phyloP scores from a whole-genome alignment of 495 filamentous ascomycete species.

The Penicillium arizonense region DNA sequence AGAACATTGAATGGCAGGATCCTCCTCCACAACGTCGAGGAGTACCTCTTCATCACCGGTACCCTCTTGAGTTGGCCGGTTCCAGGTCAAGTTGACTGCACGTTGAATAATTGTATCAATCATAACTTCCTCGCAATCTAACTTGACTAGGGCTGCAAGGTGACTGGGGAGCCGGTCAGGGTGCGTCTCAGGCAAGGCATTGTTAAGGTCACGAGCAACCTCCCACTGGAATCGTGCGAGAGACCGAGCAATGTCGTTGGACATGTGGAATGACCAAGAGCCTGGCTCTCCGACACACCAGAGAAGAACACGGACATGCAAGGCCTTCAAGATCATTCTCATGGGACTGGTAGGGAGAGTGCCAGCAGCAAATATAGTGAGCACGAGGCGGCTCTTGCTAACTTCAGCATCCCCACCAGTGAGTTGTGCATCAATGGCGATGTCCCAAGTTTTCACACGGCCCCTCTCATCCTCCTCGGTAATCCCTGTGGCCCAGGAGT shows the following conservation, averaged over 20 bases:
- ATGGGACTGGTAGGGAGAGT: slow-evolving; percentile 83
- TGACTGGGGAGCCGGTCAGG: slow-evolving; percentile 72
- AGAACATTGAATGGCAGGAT: slow-evolving; percentile 80
- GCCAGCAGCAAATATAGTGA: slow-evolving; percentile 85
- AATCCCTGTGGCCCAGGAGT: slow-evolving; percentile 73
- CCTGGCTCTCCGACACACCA: slow-evolving; percentile 71
- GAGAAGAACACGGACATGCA: slow-evolving; percentile 85
- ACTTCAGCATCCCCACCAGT: slow-evolving; percentile 92
- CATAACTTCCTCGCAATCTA: slow-evolving; percentile 78
- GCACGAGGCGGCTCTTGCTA: slow-evolving; percentile 78
- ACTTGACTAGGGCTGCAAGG: slow-evolving; percentile 67
- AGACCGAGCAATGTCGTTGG: slow-evolving; percentile 63
- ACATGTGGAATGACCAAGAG: slow-evolving; percentile 57
- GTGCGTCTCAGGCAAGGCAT: slow-evolving; percentile 54
- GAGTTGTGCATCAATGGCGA: slow-evolving; percentile 91
- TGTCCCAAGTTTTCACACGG: slow-evolving; percentile 89
- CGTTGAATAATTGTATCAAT: slow-evolving; percentile 74
- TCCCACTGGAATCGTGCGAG: slow-evolving; percentile 79
- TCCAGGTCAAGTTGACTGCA: slow-evolving; percentile 90
- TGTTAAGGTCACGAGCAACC: slow-evolving; percentile 66
- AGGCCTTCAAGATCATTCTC: slow-evolving; percentile 85
- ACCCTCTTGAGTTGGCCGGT: slow-evolving; percentile 67
- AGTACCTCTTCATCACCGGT: slow-evolving; percentile 61
- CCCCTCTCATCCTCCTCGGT: slow-evolving; percentile 85
- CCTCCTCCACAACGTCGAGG: slow-evolving; percentile 82